A percentile compares a stretch with the other conserved stretches of the same genome.
phyloP scores from a whole-genome alignment of 192 early-diverging fungal genomes.

The Coemansia sp. region DNA sequence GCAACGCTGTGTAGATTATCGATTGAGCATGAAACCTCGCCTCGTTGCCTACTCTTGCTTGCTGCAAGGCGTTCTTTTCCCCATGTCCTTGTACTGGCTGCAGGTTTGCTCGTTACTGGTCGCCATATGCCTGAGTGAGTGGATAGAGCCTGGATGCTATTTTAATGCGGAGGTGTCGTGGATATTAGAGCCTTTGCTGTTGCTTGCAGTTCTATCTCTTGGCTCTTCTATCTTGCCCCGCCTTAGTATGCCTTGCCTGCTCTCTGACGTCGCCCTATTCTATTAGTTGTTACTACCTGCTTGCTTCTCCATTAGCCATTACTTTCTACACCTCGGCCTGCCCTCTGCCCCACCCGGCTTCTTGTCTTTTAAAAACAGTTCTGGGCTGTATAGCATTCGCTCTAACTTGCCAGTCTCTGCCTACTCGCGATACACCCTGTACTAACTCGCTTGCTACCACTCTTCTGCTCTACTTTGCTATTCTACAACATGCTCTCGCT shows the following conservation, averaged over 20 bases:
- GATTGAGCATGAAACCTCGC: slow-evolving; percentile 7
- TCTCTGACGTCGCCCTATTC: background rate
- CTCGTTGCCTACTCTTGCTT: background rate
- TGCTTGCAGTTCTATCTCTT: slow-evolving; percentile 1
- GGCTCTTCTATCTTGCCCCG: background rate
- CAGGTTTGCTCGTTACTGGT: background rate
- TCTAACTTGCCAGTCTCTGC: background rate
- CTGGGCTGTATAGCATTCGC: background rate
- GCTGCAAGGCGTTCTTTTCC: background rate
- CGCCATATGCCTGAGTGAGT: background rate
- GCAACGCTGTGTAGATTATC: background rate
- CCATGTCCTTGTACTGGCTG: background rate
- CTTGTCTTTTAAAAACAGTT: background rate
- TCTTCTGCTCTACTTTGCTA: background rate
- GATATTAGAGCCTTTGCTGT: background rate
- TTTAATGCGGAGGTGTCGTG: background rate
- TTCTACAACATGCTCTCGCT: slow-evolving; percentile 26
- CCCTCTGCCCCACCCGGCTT: background rate
- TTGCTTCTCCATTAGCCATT: slow-evolving; percentile 17
- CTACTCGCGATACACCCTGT: background rate
- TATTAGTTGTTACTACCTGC: slow-evolving; percentile 23
- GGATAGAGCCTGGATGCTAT: background rate
- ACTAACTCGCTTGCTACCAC: background rate
- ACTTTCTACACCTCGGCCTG: slow-evolving; percentile 15
- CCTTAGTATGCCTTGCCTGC: slow-evolving; percentile 2